Base-by-base conservation (phyloP, 2,329 filamentous ascomycete species). In the Alternaria triticina region DNA sequence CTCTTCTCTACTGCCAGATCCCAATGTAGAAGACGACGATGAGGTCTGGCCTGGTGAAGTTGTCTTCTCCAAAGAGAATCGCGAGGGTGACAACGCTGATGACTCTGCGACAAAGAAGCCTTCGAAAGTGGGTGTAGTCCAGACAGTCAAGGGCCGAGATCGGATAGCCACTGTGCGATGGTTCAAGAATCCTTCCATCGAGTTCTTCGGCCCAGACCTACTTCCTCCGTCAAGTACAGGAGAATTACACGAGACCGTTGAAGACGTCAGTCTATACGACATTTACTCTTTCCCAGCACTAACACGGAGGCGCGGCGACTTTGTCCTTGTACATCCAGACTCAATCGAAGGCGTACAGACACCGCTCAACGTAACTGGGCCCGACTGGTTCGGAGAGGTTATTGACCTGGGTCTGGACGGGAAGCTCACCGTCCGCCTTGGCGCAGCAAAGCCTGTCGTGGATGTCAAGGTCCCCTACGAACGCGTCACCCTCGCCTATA, bases 191-290 rank as follows among this genome's bases (percentile, higher is more conserved):
- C 68, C 75, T 30, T 66, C 65, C 2, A 70, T 80, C 46, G 71
- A 75, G 33, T 79, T 79, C 56, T 70, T 77, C 15, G 74, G 69
- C 10, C 65, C 76, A 10, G 70, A 78, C 49, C 70, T 86, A 23
- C 75, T 82, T n/a, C 81, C 81, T 11, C 79, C 78, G 7, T 83
- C 81, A 8, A 75, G 69, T 1, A 81, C 83, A 27, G 85, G 85
- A 3, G 69, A 73, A 5, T 77, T 86, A 2, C 64, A 71, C 17
- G 78, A 82, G 23, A 64, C 69, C 6, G 70, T 79, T 28, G 84
- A 87, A 67, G 83, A 87, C 44, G 82, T 88, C 25, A 88, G 86
- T 61, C 70, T 89, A 44, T 89, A 89, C 71, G 87, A 89, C 64
- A 83, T 89, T 36, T 80, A 81, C 58, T 82, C 82, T 3, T 83